Base-by-base conservation (phyloP, 164 flowering plant genomes). In the Vitis rupestris region DNA sequence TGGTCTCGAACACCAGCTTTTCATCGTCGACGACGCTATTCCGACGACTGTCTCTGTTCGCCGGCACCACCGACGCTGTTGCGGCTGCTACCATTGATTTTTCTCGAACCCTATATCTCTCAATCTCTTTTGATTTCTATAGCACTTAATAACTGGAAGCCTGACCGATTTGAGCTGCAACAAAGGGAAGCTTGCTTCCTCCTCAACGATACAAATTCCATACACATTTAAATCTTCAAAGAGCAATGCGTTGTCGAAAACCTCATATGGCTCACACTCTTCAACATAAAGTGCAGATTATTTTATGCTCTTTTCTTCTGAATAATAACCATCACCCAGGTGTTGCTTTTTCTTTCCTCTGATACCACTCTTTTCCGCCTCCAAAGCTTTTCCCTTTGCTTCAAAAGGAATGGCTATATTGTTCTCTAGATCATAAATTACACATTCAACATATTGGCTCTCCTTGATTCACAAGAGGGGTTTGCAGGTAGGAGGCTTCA, bases 1-100 rank as follows among this genome's bases (percentile, higher is more conserved):
- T 79, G 64, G 98, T 90, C 76, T 90, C 93, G 74, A 94, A 94
- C 7, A 80, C 85, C 23, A 90, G 66, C 78, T 76, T 85, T 5
- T 87, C 87, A 48, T 86, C 92, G 27, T 85, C 91, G 10, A 64
- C 69, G 48, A 66, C 72, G 67, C 56, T 49, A 64, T 77, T 70
- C 23, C 81, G 77, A 4, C 72, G 73, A 14, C 75, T 76, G 19
- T 69, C 56, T 30, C 85, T 74, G 78, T 83, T 85, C 23, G 81
- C 79, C 64, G 83, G 86, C 27, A 81, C 79, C 66, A 78, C 88
- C 29, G 84, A 75, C 15, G 83, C 65, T 10, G 75, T 47, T 31
- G 77, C 56, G 23, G 65, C 67, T 9, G 74, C 68, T 54, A 83
- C 87, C 80, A 74, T 79, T 48, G 67, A 67, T 58, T 8, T 52